Percentiles rank a stretch among this genome's conserved stretches.
Conservation (phyloP, 148 eudicot species). For the Euryodendron excelsum region DNA sequence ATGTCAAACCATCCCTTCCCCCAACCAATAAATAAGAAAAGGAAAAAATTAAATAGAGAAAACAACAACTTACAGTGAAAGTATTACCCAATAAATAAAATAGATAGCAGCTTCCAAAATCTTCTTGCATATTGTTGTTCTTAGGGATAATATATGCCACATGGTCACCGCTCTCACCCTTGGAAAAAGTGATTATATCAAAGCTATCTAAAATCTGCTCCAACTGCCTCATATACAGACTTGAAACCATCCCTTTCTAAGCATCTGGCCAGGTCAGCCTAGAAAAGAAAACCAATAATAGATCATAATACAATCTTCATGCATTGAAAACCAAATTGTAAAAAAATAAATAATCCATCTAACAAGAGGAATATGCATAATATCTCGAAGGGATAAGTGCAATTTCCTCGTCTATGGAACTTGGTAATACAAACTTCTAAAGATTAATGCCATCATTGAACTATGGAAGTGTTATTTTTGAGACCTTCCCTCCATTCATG, state of each 20-base stretch:
- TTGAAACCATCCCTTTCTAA: slow-evolving; percentile 92
- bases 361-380: not conserved
- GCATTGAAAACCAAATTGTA: not conserved
- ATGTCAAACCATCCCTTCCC: not conserved
- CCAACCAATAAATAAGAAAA: not conserved
- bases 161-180: not conserved
- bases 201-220: slow-evolving; percentile 71
- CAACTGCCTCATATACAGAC: slow-evolving; percentile 85
- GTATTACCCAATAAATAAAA: not conserved
- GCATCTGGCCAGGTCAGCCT: slow-evolving; percentile 92
- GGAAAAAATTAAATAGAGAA: not conserved
- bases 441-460: not conserved
- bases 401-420: not conserved
- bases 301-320: not conserved
- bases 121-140: not conserved
- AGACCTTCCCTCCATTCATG: not conserved
- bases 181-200: not conserved
- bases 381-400: not conserved
- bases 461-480: not conserved
- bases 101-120: not conserved
- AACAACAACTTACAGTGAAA: not conserved
- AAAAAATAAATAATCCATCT: not conserved
- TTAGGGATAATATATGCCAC: not conserved
- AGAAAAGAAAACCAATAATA: not conserved
- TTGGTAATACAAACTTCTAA: not conserved